These are phyloP conservation scores for Brassica hybrid DNA, from an alignment of 441 rosid species.

Conservation along the genomic window DNA sequence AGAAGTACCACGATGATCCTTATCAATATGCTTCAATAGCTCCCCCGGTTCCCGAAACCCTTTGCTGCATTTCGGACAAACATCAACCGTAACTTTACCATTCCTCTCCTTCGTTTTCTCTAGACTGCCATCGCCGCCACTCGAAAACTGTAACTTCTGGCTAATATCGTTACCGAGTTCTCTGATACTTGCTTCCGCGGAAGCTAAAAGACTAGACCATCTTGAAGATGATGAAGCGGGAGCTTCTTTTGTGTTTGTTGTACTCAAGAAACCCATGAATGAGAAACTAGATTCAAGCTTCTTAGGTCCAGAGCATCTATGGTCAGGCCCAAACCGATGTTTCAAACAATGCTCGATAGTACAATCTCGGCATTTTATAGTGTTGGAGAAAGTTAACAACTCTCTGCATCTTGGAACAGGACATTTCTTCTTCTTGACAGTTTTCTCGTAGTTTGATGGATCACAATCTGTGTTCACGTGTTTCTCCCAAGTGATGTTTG, in stretches of 20 bases:
- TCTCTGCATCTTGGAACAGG: conserved; percentile 88
- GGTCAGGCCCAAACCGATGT: conserved; percentile 91
- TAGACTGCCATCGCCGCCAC: conserved; percentile 49
- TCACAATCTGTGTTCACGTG: no score
- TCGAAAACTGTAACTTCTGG: conserved; percentile 58
- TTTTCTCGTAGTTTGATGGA: conserved; percentile 84
- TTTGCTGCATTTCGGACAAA: conserved; percentile 11
- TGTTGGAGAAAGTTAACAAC: conserved; percentile 76
- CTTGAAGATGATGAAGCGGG: conserved; percentile 21
- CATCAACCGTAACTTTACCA: conserved; percentile 57
- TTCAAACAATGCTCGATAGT: conserved; percentile 79
- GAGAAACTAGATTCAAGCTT: conserved; percentile 43
- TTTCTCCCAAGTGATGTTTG: no score
- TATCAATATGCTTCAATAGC: neutral
- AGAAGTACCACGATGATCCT: conserved; percentile 13
- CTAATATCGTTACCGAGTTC: conserved; percentile 66
- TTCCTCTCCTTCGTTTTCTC: conserved; percentile 42
- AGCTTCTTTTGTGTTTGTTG: neutral
- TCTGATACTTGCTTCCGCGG: conserved; percentile 78
- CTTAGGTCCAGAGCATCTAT: conserved; percentile 76
- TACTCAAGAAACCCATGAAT: conserved; percentile 3
- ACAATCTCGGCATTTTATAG: conserved; percentile 86
- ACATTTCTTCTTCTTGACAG: conserved; percentile 77
- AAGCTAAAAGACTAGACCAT: conserved; percentile 74
- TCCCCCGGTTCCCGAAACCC: conserved; percentile 2